Conservation (phyloP, 2,329 filamentous ascomycete genomes). For the Colletotrichum liaoningense region DNA sequence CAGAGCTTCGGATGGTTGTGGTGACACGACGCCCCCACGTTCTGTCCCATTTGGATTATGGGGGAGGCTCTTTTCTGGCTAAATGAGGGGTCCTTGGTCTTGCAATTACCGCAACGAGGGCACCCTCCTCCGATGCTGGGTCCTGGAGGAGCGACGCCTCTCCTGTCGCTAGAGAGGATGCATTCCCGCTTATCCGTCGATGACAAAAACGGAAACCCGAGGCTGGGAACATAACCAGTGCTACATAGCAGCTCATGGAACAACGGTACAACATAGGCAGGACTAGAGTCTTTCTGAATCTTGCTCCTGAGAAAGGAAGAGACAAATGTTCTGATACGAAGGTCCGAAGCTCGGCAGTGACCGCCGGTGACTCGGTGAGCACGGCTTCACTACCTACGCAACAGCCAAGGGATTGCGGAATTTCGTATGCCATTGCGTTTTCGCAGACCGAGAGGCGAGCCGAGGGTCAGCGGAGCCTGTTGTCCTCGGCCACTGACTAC, state of each 20-base stretch:
- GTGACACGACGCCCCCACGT: conserved; percentile 32
- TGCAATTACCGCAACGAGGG: conserved; percentile 7
- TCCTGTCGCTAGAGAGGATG: conserved; percentile 11
- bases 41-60: conserved; percentile 1
- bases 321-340: not conserved
- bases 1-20: not conserved
- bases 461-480: conserved; percentile 16
- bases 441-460: conserved; percentile 26
- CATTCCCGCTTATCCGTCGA: conserved; percentile 35
- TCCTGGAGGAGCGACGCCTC: not conserved
- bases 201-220: not conserved
- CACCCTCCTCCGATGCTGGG: conserved; percentile 2
- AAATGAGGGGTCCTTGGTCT: conserved; percentile 17
- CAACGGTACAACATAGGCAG: not conserved
- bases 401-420: not conserved
- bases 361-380: not conserved
- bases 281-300: too few species aligned
- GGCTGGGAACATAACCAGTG: not conserved
- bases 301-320: too few species aligned
- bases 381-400: not conserved
- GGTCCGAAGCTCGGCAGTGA: not conserved
- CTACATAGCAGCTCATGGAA: not conserved
- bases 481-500: conserved; percentile 28
- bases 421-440: not conserved
- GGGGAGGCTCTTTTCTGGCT: not conserved